A percentile compares a stretch with the other conserved stretches of the same genome.
Evolutionary conservation across 2,329 filamentous ascomycete genomes (phyloP).

Genomic region (Ophiocordyceps camponoti-rufipedis): DNA sequence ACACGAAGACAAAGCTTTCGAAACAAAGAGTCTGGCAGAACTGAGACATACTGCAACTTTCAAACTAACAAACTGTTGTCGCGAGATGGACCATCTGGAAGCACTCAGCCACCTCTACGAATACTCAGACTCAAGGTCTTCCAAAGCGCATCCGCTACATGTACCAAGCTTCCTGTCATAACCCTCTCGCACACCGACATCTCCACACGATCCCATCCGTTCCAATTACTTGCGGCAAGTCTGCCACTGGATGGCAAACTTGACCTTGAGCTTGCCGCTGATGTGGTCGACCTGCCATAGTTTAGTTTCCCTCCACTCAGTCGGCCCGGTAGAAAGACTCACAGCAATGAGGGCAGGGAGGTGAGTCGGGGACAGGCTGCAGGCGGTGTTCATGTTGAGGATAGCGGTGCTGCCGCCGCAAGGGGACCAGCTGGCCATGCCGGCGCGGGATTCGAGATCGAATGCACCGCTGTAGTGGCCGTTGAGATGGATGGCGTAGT

Average conservation of each 20-base stretch:
- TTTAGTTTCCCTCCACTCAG: background rate
- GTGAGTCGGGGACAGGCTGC: conserved; percentile 7
- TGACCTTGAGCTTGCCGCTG: background rate
- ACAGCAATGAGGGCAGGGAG: conserved; percentile 9
- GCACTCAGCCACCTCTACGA: too few species aligned
- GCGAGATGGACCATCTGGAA: too few species aligned
- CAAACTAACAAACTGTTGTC: too few species aligned
- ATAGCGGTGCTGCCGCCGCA: conserved; percentile 11
- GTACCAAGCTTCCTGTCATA: too few species aligned
- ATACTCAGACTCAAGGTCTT: too few species aligned
- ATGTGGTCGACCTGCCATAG: background rate
- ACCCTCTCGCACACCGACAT: too few species aligned
- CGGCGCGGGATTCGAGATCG: conserved; percentile 5
- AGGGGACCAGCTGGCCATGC: conserved; percentile 7
- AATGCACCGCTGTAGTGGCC: conserved; percentile 8
- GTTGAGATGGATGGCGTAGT: conserved; percentile 4
- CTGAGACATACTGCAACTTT: too few species aligned
- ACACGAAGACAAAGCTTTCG: too few species aligned
- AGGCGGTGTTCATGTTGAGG: conserved; percentile 12
- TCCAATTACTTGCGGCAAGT: background rate
- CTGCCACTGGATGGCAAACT: background rate
- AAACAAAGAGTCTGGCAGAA: too few species aligned
- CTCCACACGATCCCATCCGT: too few species aligned
- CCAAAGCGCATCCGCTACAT: too few species aligned
- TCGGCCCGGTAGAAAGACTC: background rate